phyloP scores from a whole-genome alignment of 257 asterid species.

The Osmanthus fragrans region DNA sequence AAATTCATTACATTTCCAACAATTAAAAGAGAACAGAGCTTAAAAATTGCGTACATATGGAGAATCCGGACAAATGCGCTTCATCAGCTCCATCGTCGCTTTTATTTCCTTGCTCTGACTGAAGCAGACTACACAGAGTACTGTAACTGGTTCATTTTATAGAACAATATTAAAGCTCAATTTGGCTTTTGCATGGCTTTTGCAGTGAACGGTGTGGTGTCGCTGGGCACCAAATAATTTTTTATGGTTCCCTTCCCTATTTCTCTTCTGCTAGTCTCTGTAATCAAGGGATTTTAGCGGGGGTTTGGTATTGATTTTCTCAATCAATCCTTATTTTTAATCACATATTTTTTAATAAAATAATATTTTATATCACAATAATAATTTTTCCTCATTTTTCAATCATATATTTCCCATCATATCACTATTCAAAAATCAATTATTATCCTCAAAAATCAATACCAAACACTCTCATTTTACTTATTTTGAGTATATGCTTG shows the following conservation, averaged over 20 bases:
- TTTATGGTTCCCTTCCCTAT: neutral
- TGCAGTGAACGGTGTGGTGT: neutral
- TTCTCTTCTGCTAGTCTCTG: neutral
- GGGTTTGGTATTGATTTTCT: no score
- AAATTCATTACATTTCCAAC: neutral
- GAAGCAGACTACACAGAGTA: neutral
- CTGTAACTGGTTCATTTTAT: neutral
- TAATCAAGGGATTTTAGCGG: neutral
- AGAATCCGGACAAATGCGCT: constrained; percentile 45
- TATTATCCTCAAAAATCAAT: no score
- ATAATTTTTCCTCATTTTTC: no score
- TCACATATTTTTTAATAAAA: no score
- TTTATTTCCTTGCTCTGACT: neutral
- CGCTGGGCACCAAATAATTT: neutral
- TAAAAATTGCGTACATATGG: constrained; percentile 40
- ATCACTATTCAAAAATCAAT: no score
- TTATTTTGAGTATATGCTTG: no score
- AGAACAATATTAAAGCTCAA: neutral
- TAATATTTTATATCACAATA: no score
- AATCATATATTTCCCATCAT: no score
- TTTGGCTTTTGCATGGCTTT: neutral
- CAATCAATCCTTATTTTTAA: no score
- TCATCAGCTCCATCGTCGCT: constrained; percentile 37
- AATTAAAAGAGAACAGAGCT: neutral
- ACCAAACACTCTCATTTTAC: no score